Evolutionary conservation across 108 stramenopile genomes (phyloP), one percentile per base, ranked within the genome.

Genomic region (Schizochytrium sp.): DNA sequence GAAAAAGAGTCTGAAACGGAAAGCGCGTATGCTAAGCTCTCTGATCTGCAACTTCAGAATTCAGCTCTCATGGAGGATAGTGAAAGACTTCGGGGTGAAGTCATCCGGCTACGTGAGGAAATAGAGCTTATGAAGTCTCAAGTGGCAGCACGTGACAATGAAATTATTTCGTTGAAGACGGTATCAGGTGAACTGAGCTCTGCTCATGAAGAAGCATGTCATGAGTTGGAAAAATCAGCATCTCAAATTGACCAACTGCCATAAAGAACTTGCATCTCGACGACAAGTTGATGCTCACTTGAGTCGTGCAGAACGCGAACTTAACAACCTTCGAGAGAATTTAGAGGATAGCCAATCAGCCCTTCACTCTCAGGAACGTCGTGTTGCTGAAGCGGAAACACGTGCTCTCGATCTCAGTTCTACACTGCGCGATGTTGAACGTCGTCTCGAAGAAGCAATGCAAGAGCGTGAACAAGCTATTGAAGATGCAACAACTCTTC

Each of bases 111-210:
- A 28, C 28, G 28, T 28, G 28, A 28, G 28, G 28, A 28, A 0
- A 28, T 28, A 28, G 28, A 28, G 28, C 28, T 28, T 28, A 28
- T 28, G 28, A 28, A 28, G 28, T 44, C 64, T 13, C 64, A 69
- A 44, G 42, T 69, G 19, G 64, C 64, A 38, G 64, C 64, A 0
- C 64, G 64, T 44, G 64, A 69, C 64, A 44, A 3, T 44, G 64
- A 69, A 15, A 69, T 44, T 0, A 38, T 8, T 0, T 38, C 64
- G 12, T 44, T 69, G 42, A 69, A 69, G 15, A 44, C 44, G 7
- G 64, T 69, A 10, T 69, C 64, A 38, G 64, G 28, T 38, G 64
- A 69, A 44, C 64, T 69, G 64, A 69, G 64, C 64, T 38, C 64
- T 8, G 64, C 3, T 5, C 64, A 69, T 15, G 64, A 69, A 38